Percentiles rank a stretch among this genome's conserved stretches.
Conservation (phyloP, 78 protist genomes). For the Diacronema lutheri region DNA sequence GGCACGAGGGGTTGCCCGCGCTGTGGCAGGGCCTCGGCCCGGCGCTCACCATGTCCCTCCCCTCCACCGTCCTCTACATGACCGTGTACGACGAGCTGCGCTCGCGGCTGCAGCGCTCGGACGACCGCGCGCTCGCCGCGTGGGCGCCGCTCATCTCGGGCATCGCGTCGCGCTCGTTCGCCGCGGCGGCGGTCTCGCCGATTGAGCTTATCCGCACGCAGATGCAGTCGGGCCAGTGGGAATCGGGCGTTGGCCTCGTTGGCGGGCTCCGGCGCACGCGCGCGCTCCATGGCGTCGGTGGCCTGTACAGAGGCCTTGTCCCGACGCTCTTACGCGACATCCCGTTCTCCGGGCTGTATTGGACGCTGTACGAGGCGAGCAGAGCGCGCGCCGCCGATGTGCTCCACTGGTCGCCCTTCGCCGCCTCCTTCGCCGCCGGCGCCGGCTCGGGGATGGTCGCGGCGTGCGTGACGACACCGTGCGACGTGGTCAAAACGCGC, state of each 20-base stretch:
- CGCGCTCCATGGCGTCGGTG: not conserved
- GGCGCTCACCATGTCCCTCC: slow-evolving; percentile 19
- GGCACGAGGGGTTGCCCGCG: slow-evolving; percentile 30
- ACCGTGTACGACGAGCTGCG: slow-evolving; percentile 25
- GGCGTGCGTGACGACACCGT: slow-evolving; percentile 42
- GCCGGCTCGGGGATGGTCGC: slow-evolving; percentile 56
- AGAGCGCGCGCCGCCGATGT: not conserved
- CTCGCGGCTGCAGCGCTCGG: not conserved
- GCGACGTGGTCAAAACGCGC: slow-evolving; percentile 51
- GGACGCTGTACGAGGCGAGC: slow-evolving; percentile 16
- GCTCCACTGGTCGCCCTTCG: not conserved
- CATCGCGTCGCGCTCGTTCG: not conserved
- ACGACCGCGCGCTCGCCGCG: not conserved
- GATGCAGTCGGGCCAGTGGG: not conserved
- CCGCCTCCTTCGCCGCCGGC: slow-evolving; percentile 50
- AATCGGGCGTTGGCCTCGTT: not conserved
- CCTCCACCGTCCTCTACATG: slow-evolving; percentile 23
- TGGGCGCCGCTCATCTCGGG: slow-evolving; percentile 35
- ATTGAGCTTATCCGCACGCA: slow-evolving; percentile 50
- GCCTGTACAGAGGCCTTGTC: slow-evolving; percentile 37
- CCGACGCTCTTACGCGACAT: slow-evolving; percentile 48
- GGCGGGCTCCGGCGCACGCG: not conserved
- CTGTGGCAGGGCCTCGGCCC: slow-evolving; percentile 53
- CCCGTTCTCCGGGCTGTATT: slow-evolving; percentile 47
- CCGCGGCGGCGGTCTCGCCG: slow-evolving; percentile 23